These are phyloP conservation scores for Raphidocelis subcapitata DNA, from an alignment of 139 green algal species.

Conservation along the genomic window DNA sequence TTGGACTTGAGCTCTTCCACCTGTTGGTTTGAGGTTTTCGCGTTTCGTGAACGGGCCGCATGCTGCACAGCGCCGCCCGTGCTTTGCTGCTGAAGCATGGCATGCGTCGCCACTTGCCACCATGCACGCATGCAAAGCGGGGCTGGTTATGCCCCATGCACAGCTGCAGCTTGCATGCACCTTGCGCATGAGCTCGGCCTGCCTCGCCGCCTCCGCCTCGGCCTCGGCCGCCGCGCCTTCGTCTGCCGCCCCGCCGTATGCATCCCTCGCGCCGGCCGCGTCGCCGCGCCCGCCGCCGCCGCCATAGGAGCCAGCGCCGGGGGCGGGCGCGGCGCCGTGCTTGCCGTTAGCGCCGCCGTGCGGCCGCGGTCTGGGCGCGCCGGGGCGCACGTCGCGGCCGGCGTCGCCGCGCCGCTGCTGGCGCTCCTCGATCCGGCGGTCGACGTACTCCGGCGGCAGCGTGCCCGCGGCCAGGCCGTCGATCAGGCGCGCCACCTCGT, in stretches of 20 bases:
- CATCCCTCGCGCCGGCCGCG: too few relatives aligned
- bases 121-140: too few relatives aligned
- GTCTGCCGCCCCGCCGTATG: constrained; percentile 3
- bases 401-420: constrained; percentile 13
- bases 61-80: constrained; percentile 3
- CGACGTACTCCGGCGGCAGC: constrained; percentile 66
- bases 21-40: too few relatives aligned
- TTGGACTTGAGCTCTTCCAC: constrained; percentile 57
- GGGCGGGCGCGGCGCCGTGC: too few relatives aligned
- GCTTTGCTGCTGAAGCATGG: not conserved
- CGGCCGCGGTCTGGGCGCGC: too few relatives aligned
- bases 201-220: constrained; percentile 13
- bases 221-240: constrained; percentile 7
- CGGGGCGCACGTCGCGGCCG: not conserved
- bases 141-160: too few relatives aligned
- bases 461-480: constrained; percentile 61
- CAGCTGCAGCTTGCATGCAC: not conserved
- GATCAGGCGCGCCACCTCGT: constrained; percentile 68
- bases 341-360: too few relatives aligned
- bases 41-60: not conserved
- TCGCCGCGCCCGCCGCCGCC: too few relatives aligned
- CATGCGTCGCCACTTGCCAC: too few relatives aligned
- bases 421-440: constrained; percentile 38
- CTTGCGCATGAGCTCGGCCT: constrained; percentile 29
- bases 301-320: too few relatives aligned